Conservation (phyloP, 208 protist species). For the Vickermania ingenoplastis region DNA sequence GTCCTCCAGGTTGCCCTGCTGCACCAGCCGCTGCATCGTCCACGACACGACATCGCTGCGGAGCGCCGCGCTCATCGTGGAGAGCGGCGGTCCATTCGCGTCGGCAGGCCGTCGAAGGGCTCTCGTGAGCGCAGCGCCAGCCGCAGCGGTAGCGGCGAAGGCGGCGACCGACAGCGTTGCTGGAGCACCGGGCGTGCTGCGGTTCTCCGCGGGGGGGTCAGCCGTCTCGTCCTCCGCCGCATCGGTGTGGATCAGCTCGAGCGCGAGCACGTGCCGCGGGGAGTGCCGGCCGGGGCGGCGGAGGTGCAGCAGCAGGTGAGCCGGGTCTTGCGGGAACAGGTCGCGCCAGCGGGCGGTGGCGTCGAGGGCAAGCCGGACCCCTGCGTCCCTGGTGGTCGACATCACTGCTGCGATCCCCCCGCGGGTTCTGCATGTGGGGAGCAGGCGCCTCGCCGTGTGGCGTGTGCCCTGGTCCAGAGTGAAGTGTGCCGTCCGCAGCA, state of each 20-base stretch:
- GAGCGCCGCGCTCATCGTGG: neutral
- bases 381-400: slow-evolving; percentile 20
- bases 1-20: neutral
- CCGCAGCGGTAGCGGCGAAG: too few relatives aligned
- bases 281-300: too few relatives aligned
- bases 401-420: slow-evolving; percentile 31
- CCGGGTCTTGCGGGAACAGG: neutral
- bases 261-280: too few relatives aligned
- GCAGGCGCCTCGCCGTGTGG: slow-evolving; percentile 22
- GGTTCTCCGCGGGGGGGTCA: too few relatives aligned
- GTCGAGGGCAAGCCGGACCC: slow-evolving; percentile 9
- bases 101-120: too few relatives aligned
- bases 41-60: neutral
- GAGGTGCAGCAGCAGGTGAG: too few relatives aligned
- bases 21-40: neutral
- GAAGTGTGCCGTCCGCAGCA: slow-evolving; percentile 9
- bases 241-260: too few relatives aligned
- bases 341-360: slow-evolving; percentile 9
- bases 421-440: slow-evolving; percentile 24
- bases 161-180: too few relatives aligned
- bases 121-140: too few relatives aligned
- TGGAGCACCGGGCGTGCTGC: too few relatives aligned
- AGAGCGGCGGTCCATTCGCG: neutral
- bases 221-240: too few relatives aligned
- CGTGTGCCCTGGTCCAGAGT: slow-evolving; percentile 17